Conservation (phyloP, 1,284 basidiomycete species). For the Leccinum pachyderme region DNA sequence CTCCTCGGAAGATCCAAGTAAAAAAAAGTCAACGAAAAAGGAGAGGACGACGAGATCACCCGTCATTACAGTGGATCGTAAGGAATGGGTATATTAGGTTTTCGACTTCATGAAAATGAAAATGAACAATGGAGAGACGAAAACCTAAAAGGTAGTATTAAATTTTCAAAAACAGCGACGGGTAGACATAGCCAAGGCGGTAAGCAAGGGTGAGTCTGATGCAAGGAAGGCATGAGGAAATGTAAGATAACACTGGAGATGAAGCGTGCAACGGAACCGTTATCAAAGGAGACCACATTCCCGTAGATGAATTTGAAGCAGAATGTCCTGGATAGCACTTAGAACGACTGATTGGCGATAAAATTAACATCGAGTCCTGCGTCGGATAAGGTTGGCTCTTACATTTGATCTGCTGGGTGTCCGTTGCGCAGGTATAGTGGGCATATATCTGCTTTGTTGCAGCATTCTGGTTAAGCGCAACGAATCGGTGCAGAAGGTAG, state of each 20-base stretch:
- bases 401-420: conserved; percentile 89
- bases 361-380: conserved; percentile 1
- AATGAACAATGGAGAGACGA: not conserved
- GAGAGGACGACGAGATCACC: conserved; percentile 10
- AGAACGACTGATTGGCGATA: conserved; percentile 57
- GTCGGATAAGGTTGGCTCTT: conserved; percentile 26
- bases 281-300: conserved; percentile 79
- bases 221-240: conserved; percentile 24
- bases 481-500: conserved; percentile 85
- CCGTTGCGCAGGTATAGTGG: conserved; percentile 88
- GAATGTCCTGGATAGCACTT: conserved; percentile 80
- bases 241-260: conserved; percentile 20
- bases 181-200: conserved; percentile 23
- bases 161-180: conserved; percentile 5
- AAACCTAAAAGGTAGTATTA: conserved; percentile 4
- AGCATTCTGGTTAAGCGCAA: conserved; percentile 83
- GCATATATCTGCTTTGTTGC: conserved; percentile 87
- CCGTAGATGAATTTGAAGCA: conserved; percentile 78
- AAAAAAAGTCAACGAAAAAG: not conserved
- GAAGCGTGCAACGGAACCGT: not conserved
- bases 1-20: conserved; percentile 2
- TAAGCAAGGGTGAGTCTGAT: conserved; percentile 22
- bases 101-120: conserved; percentile 14
- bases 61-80: conserved; percentile 35
- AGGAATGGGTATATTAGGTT: conserved; percentile 34